Conservation (phyloP, 306 rosid species). For the Quercus engelmannii region DNA sequence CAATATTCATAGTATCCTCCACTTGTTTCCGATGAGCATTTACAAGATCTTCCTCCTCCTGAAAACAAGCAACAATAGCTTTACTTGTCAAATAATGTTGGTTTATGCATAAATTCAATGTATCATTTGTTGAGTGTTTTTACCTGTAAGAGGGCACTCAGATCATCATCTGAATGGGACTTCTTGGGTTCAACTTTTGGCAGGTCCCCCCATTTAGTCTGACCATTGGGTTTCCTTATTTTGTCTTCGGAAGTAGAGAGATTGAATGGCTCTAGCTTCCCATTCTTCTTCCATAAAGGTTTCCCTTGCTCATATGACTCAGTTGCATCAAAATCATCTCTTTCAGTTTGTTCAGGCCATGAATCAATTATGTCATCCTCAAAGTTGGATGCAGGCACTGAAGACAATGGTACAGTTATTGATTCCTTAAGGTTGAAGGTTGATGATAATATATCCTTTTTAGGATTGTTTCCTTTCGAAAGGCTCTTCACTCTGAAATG, state of each 20-base stretch:
- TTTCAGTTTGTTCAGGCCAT: conserved; percentile 65
- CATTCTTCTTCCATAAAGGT: conserved; percentile 76
- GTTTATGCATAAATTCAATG: background rate
- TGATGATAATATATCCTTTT: conserved; percentile 74
- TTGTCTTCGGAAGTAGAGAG: conserved; percentile 51
- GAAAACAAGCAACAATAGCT: conserved; percentile 24
- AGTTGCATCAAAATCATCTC: conserved; percentile 61
- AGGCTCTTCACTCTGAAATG: conserved; percentile 85
- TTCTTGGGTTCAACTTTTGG: conserved; percentile 60
- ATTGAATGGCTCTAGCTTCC: conserved; percentile 54
- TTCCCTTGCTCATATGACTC: conserved; percentile 67
- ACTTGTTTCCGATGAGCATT: conserved; percentile 97
- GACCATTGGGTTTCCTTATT: conserved; percentile 60
- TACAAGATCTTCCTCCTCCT: conserved; percentile 99
- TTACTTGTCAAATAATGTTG: conserved; percentile 4
- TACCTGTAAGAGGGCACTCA: conserved; percentile 89
- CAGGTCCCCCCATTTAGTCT: conserved; percentile 66
- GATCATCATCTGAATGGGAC: conserved; percentile 67
- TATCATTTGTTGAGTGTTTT: conserved; percentile 8
- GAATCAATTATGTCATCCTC: conserved; percentile 54
- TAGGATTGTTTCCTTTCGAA: conserved; percentile 78
- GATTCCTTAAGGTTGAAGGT: conserved; percentile 81
- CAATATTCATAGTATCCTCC: conserved; percentile 97
- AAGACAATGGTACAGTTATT: conserved; percentile 68
- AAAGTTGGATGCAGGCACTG: conserved; percentile 48